A percentile compares a stretch with the other conserved stretches of the same genome.
Evolutionary conservation across 2,329 filamentous ascomycete species (phyloP).

Genomic region (Aaosphaeria pasadenensis): DNA sequence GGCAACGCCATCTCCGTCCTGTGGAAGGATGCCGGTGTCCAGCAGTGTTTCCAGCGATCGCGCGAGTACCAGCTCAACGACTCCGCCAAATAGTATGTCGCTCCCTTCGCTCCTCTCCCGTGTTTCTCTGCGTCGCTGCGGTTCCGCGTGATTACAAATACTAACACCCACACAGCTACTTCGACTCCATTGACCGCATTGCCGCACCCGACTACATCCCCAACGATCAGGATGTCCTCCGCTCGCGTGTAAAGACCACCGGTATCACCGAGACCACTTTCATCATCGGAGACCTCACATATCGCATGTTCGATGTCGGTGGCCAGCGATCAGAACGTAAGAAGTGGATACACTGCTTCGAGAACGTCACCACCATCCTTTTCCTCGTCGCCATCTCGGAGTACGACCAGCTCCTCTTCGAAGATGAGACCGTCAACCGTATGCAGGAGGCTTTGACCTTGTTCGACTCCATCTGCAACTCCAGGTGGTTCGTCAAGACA

Average conservation of each 20-base stretch:
- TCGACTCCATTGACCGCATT: constrained; percentile 90
- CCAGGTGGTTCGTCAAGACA: constrained; percentile 69
- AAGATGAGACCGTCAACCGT: constrained; percentile 83
- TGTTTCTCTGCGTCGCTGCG: neutral
- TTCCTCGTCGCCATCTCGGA: constrained; percentile 97
- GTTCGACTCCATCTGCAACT: constrained; percentile 72
- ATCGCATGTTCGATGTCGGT: constrained; percentile 97
- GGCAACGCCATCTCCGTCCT: constrained; percentile 88
- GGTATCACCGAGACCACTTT: constrained; percentile 97
- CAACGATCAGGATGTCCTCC: constrained; percentile 90
- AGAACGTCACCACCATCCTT: constrained; percentile 94
- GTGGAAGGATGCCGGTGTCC: constrained; percentile 90
- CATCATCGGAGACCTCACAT: constrained; percentile 90
- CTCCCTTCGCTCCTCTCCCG: neutral
- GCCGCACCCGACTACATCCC: constrained; percentile 89
- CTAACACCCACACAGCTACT: constrained; percentile 64
- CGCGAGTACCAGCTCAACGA: constrained; percentile 96
- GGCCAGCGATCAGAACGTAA: constrained; percentile 94
- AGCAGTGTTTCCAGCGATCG: constrained; percentile 93
- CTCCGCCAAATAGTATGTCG: constrained; percentile 86
- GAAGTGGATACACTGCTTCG: constrained; percentile 99
- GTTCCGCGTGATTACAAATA: constrained; percentile 3
- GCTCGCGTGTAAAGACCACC: constrained; percentile 95
- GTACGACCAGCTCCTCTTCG: constrained; percentile 93
- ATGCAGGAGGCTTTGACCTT: constrained; percentile 71